Conservation (phyloP, 1,284 basidiomycete genomes). For the Ganoderma lingzhi region DNA sequence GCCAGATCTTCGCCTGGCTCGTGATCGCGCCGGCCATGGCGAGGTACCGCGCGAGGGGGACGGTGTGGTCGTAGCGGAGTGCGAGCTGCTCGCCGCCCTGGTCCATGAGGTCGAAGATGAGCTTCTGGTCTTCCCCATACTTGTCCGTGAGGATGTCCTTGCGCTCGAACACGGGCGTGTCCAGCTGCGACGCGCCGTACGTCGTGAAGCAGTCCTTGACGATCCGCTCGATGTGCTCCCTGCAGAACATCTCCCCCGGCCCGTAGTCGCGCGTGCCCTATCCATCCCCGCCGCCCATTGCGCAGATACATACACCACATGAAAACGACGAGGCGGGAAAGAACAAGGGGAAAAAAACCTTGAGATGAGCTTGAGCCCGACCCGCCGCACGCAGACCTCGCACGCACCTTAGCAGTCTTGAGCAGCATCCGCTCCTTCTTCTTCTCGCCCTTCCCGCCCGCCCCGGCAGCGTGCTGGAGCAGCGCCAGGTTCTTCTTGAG, state of each 20-base stretch:
- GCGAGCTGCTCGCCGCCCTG: constrained; percentile 99
- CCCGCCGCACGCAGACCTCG: constrained; percentile 5
- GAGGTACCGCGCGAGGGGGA: constrained; percentile 94
- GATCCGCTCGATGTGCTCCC: constrained; percentile 89
- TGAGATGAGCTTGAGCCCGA: constrained; percentile 37
- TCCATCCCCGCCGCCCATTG: not conserved
- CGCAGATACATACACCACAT: not conserved
- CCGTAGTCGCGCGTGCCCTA: constrained; percentile 97
- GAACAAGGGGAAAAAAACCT: constrained; percentile 12
- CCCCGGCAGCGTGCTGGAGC: constrained; percentile 50
- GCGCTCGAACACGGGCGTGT: constrained; percentile 98
- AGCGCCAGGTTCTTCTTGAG: constrained; percentile 66
- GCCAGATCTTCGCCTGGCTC: constrained; percentile 87
- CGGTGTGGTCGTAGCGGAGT: constrained; percentile 96
- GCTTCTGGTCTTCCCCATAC: constrained; percentile 97
- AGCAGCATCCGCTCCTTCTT: constrained; percentile 56
- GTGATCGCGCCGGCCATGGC: constrained; percentile 90
- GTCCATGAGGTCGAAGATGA: constrained; percentile 98
- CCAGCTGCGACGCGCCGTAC: constrained; percentile 93
- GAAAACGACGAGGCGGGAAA: not conserved
- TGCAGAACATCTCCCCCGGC: constrained; percentile 92
- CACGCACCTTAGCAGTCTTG: constrained; percentile 83
- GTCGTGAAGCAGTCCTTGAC: constrained; percentile 91
- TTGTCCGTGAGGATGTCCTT: constrained; percentile 96
- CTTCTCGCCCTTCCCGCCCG: constrained; percentile 58